Percentiles rank a stretch among this genome's conserved stretches.
phyloP scores from a whole-genome alignment of 257 asterid species.

The Cruciata laevipes region DNA sequence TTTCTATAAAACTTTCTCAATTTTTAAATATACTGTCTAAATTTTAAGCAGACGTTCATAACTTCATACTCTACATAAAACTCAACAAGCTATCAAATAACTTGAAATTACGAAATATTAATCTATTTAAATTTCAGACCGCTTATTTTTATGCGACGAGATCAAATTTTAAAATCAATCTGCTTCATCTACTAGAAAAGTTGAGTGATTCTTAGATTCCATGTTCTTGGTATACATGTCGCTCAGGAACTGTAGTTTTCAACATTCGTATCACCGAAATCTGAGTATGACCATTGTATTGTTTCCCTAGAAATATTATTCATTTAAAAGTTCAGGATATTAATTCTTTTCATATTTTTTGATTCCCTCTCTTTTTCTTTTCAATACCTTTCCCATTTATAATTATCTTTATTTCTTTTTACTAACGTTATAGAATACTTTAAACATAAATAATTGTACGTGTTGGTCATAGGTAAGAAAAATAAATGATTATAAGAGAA shows the following conservation, averaged over 20 bases:
- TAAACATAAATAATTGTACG: not conserved
- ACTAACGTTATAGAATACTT: conserved; percentile 5
- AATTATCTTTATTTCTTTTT: conserved; percentile 2
- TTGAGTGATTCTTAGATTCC: conserved; percentile 34
- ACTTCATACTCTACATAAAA: too few relatives aligned
- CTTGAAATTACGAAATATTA: too few relatives aligned
- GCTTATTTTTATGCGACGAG: too few relatives aligned
- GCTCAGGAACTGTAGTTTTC: conserved; percentile 19
- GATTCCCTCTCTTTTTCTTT: not conserved
- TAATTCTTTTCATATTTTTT: conserved; percentile 19
- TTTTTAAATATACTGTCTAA: too few relatives aligned
- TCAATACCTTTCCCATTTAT: not conserved
- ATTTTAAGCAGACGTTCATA: too few relatives aligned
- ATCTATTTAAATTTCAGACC: too few relatives aligned
- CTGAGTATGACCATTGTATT: conserved; percentile 21
- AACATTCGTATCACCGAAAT: conserved; percentile 56
- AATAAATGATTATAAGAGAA: conserved; percentile 40
- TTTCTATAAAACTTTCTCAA: too few relatives aligned
- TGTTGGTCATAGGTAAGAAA: conserved; percentile 20
- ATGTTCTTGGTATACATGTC: not conserved
- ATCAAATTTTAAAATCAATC: too few relatives aligned
- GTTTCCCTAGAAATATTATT: conserved; percentile 24
- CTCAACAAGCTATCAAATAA: too few relatives aligned
- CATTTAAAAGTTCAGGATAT: conserved; percentile 29
- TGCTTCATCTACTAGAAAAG: too few relatives aligned